Conservation (phyloP, 2,329 filamentous ascomycete species). For the Epicoccum sorghinum region DNA sequence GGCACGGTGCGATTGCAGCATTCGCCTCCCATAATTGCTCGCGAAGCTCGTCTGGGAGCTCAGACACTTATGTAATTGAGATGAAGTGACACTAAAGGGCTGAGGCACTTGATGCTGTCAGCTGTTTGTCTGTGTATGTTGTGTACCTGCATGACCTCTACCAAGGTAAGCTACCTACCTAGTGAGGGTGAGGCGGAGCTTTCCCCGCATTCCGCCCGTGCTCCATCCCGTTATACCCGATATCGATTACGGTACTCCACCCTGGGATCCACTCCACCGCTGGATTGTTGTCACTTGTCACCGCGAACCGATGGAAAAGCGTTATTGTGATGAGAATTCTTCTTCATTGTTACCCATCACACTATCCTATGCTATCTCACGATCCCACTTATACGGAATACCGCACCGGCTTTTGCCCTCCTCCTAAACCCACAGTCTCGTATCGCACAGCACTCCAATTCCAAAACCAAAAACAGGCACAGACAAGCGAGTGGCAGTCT, state of each 20-base stretch:
- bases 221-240: no score
- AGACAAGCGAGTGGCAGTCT: slow-evolving; percentile 17
- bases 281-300: no score
- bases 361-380: slow-evolving; percentile 2
- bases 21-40: slow-evolving; percentile 44
- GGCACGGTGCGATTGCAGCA: slow-evolving; percentile 36
- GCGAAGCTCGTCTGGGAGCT: background rate
- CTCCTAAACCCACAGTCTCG: background rate
- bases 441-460: background rate
- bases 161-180: no score
- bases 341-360: background rate
- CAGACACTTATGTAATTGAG: background rate
- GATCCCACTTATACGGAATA: background rate
- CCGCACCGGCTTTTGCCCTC: background rate
- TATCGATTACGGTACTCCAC: slow-evolving; percentile 9
- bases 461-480: background rate
- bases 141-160: slow-evolving; percentile 12
- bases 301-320: no score
- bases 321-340: background rate
- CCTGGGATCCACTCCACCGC: background rate
- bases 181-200: slow-evolving; percentile 1
- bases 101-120: slow-evolving; percentile 2
- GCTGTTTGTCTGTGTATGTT: slow-evolving; percentile 2
- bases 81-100: background rate
- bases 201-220: slow-evolving; percentile 3